Evolutionary conservation across 768 basidiomycete species (phyloP), one percentile per base, ranked within the genome.

Genomic region (Boletus reticulatus): DNA sequence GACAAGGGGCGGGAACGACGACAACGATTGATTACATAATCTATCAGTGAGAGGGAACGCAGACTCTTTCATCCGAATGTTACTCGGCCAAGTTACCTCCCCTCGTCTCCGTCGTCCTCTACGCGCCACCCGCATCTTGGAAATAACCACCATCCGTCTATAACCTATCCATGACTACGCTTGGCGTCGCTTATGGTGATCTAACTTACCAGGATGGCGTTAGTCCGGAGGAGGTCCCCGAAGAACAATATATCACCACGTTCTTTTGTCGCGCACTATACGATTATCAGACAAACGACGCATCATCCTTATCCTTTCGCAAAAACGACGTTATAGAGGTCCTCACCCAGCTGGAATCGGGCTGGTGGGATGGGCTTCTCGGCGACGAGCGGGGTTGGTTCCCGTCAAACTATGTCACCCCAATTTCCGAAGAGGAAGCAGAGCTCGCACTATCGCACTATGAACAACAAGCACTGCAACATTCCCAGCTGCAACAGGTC

Each of bases 291-390:
- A 87, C 91, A n/a, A 78, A 88, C 65, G 94, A 98, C 63, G 78
- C 84, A 43, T 93, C 94, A 3, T 90, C 96, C 0, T 82, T 99
- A 43, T 91, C 91, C 16, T 98, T 99, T 71, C 78, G 71, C 58
- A 84, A 82, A 62, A 89, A 87, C 60, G 94, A 98, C 67, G 81
- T 98, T 62, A 97, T 99, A 61, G 93, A 98, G 71, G 93, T 98
- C 56, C 80, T 96, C 50, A 91, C 89, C 12, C 88, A 87, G 63
- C 84, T 98, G 52, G 89, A 92, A 37, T 91, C 91, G 6, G 96
- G 96, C 16, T 99, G 96, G 96, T 98, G 95, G 97, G 96, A 99
- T 70, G 96, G 96, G 6, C 76, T 97, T 56, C 79, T 97, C 20
- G 84, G 86, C 46, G 89, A 92, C 52, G 88, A 90, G 70, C 84